These are phyloP conservation scores for Mycena albidolilacea DNA, from an alignment of 768 basidiomycete genomes.

Conservation along the genomic window DNA sequence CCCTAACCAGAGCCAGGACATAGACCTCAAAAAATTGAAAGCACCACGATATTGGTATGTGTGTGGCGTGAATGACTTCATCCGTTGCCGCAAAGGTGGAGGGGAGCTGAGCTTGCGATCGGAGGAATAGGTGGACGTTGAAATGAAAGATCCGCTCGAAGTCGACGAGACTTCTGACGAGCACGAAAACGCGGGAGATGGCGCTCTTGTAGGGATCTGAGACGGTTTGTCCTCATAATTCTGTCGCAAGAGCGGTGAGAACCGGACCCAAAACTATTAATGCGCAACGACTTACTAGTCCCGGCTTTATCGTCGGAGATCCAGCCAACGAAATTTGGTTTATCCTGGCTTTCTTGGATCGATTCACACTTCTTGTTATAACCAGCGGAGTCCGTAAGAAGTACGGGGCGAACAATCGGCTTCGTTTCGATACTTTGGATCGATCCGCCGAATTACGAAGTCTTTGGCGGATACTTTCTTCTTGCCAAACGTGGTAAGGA, in stretches of 20 bases:
- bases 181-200: slow-evolving; percentile 24
- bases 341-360: neutral
- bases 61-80: neutral
- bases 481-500: slow-evolving; percentile 20
- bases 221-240: neutral
- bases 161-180: slow-evolving; percentile 14
- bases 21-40: slow-evolving; percentile 4
- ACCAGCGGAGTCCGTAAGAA: slow-evolving; percentile 18
- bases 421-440: neutral
- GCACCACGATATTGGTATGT: neutral
- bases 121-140: neutral
- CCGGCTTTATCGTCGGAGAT: neutral
- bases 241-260: neutral
- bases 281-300: neutral
- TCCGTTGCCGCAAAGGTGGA: slow-evolving; percentile 18
- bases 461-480: slow-evolving; percentile 7
- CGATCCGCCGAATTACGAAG: neutral
- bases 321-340: neutral
- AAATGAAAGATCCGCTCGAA: neutral
- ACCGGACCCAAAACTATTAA: no score
- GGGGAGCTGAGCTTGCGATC: slow-evolving; percentile 31
- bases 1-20: slow-evolving; percentile 9
- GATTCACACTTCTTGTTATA: neutral
- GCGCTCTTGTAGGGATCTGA: neutral
- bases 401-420: slow-evolving; percentile 4